These are phyloP conservation scores for Hymenoscyphus fructigenus DNA, from an alignment of 2,329 filamentous ascomycete genomes.

Conservation along the genomic window DNA sequence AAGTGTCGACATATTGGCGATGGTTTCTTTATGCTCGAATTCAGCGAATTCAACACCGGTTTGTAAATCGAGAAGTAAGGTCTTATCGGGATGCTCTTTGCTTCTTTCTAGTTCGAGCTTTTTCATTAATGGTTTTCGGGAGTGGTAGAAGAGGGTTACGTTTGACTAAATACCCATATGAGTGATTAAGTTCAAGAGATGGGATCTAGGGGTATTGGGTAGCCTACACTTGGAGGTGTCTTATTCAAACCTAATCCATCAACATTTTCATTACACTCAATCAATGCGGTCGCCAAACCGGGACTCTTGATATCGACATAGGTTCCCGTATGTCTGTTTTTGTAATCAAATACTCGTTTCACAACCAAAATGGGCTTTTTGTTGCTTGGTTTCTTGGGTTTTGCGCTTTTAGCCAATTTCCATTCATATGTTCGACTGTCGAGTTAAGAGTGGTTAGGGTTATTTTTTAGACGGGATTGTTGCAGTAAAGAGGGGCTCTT, in stretches of 20 bases:
- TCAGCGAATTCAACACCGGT: neutral
- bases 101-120: neutral
- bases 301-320: slow-evolving; percentile 5
- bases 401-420: slow-evolving; percentile 5
- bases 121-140: neutral
- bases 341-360: slow-evolving; percentile 1
- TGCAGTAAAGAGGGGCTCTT: no score
- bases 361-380: neutral
- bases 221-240: slow-evolving; percentile 3
- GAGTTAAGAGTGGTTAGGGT: no score
- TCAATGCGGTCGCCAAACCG: neutral
- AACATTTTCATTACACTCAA: slow-evolving; percentile 1
- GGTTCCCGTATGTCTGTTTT: neutral
- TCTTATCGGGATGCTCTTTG: neutral
- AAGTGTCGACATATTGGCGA: neutral
- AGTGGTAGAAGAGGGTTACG: slow-evolving; percentile 2
- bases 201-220: neutral
- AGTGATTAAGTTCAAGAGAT: neutral
- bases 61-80: neutral
- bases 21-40: neutral
- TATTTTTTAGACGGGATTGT: no score
- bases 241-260: slow-evolving; percentile 1
- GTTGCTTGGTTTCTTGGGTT: neutral
- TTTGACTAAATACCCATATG: neutral
- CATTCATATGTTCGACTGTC: neutral